Evolutionary conservation across 352 stramenopile species (phyloP), one percentile per base, ranked within the genome.

Genomic region (Thalassiosira delicatula): DNA sequence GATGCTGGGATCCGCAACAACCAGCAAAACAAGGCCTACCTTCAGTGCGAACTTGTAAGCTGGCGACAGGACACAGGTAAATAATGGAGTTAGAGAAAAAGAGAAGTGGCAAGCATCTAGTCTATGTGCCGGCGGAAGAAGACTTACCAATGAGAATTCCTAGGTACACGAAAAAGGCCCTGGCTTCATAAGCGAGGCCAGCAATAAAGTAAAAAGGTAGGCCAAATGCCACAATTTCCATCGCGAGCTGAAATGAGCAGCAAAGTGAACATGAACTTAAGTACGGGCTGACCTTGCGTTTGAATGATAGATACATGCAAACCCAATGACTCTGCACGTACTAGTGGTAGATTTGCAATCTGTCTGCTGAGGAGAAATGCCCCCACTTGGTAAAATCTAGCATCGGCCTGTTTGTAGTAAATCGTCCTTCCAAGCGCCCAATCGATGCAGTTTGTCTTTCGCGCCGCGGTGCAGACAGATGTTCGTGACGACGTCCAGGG

Each of bases 361-460:
- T 84, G 63, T 49, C 73, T 53, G 23, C 73, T 79, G n/a, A 91
- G 25, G 40, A 85, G 53, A 72, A 89, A 91, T 11, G 78, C 74
- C 9, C 68, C 61, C 29, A 85, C 65, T 75, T 90, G 74, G 74
- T 74, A 92, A 63, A 92, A 92, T 19, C 61, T 73, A 40, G 81
- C 71, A 51, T 91, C 87, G n/a, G 67, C 69, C 35, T 92, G 87
- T 76, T 93, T 92, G 81, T 93, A 93, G 53, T 92, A 84, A 27
- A 93, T 88, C 14, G 60, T 54, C 11, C 87, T 70, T 29, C 65
- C 70, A 60, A n/a, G n/a, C n/a, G n/a, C n/a, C n/a, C n/a, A n/a
- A n/a, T n/a, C n/a, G n/a, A n/a, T n/a, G n/a, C n/a, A n/a, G n/a
- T n/a, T n/a, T n/a, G n/a, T n/a, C n/a, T n/a, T n/a, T n/a, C n/a